Base-by-base conservation (phyloP, 495 filamentous ascomycete genomes). In the Collariella sp. region DNA sequence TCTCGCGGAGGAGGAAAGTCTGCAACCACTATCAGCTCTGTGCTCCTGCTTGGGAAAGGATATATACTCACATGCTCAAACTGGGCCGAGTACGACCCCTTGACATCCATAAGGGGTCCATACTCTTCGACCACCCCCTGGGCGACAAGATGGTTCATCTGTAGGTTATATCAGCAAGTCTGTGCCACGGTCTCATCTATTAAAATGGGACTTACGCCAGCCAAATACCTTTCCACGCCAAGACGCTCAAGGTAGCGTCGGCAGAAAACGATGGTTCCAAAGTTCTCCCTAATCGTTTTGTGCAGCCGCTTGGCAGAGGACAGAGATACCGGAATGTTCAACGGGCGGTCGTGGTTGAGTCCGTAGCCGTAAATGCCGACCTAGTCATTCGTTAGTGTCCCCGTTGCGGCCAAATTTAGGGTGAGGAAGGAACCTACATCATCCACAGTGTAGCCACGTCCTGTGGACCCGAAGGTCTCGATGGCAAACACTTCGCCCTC, bases 51-150 rank as follows among this genome's bases (percentile, higher is more conserved):
- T 10, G 3, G 13, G 19, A 7, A 1, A 24, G n/a, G 13, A 36
- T 6, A 16, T 38, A 10, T 15, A 67, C 86, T 77, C 73, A 93
- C 89, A 76, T 96, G 91, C 78, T 96, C 91, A 62, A 77, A 95
- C 71, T 96, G 91, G 56, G 91, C 91, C 19, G 90, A 94, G 66
- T 91, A 96, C 20, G 87, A 91, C 47, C 91, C 91, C 82, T 95
- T 95, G 70, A 88, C 81, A 74, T 96, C 91, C 55, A 83, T 82
- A 24, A 96, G 76, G n/a, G 91, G 91, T 1, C 87, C 88, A 64
- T 96, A 96, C 38, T 85, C 82, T 67, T 95, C 87, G 16, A 96
- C 87, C 60, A 96, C 87, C 10, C 89, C 90, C 39, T 77, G 79
- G 7, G 79, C 75, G n/a, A 95, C 87, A 46, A 96, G 76, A 65